Conservation (phyloP, 768 basidiomycete species). For the Suillus clintonianus region DNA sequence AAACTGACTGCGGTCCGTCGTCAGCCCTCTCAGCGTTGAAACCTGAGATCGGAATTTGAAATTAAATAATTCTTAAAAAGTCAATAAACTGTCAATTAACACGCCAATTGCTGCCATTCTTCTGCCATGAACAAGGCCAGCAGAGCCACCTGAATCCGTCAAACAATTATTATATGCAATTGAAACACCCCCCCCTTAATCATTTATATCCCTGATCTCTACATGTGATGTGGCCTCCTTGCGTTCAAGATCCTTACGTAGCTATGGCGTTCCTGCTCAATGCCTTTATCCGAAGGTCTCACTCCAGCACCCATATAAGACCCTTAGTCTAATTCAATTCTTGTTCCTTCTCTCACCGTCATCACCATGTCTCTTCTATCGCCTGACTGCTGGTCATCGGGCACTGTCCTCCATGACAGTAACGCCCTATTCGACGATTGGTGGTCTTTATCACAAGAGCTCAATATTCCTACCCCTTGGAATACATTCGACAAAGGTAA, state of each 20-base stretch:
- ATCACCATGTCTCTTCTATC: conserved; percentile 11
- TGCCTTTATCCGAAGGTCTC: conserved; percentile 27
- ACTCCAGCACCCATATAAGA: conserved; percentile 32
- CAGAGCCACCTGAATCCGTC: not conserved
- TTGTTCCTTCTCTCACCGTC: not conserved
- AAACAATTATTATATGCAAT: too few relatives aligned
- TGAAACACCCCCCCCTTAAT: too few relatives aligned
- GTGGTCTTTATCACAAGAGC: conserved; percentile 8
- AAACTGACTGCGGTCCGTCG: too few relatives aligned
- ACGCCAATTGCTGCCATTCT: too few relatives aligned
- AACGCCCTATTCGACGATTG: conserved; percentile 14
- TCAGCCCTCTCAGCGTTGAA: too few relatives aligned
- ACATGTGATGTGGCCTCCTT: conserved; percentile 18
- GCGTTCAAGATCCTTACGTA: conserved; percentile 25
- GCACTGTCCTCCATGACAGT: too few relatives aligned
- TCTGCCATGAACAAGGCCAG: not conserved
- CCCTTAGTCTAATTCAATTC: conserved; percentile 4
- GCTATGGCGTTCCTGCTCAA: conserved; percentile 27
- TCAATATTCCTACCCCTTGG: not conserved
- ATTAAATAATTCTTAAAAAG: not conserved
- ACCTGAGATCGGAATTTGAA: conserved; percentile 8
- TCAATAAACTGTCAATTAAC: too few relatives aligned
- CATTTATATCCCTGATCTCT: too few relatives aligned
- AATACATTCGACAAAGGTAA: not conserved
- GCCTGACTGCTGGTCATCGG: not conserved